phyloP scores from a whole-genome alignment of 1,139 yeast species.

The Pichia sp. region DNA sequence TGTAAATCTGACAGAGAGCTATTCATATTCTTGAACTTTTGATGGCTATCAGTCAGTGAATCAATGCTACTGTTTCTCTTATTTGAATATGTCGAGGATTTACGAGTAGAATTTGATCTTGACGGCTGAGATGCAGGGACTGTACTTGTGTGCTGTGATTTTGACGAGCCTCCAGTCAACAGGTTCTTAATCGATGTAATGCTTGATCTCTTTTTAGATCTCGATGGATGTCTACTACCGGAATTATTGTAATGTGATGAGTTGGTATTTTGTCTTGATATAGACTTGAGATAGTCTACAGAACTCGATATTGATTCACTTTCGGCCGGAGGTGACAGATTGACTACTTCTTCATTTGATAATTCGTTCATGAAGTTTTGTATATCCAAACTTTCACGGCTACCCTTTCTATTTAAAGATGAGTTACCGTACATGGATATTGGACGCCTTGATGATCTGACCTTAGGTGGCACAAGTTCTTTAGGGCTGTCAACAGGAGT shows the following conservation, averaged over 20 bases:
- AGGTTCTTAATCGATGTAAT: constrained; percentile 42
- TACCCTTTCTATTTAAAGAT: constrained; percentile 3
- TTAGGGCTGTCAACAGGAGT: neutral
- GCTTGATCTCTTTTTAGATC: constrained; percentile 37
- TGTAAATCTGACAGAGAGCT: constrained; percentile 15
- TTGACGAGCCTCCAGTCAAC: constrained; percentile 38
- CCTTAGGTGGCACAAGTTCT: constrained; percentile 1
- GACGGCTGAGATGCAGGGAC: constrained; percentile 12
- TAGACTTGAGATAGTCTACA: constrained; percentile 56
- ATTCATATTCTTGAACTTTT: constrained; percentile 5
- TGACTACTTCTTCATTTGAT: constrained; percentile 32
- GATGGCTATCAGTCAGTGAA: constrained; percentile 2
- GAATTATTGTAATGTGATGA: neutral
- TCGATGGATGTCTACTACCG: constrained; percentile 4
- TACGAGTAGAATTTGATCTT: constrained; percentile 16
- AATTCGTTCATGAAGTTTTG: constrained; percentile 31
- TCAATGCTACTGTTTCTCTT: constrained; percentile 21
- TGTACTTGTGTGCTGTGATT: constrained; percentile 10
- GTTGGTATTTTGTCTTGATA: constrained; percentile 39
- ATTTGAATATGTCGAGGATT: constrained; percentile 3
- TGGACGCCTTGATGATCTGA: constrained; percentile 13
- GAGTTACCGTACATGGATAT: constrained; percentile 14
- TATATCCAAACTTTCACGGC: constrained; percentile 12
- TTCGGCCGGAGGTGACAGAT: constrained; percentile 34
- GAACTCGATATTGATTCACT: constrained; percentile 40